phyloP scores from a whole-genome alignment of 2,329 filamentous ascomycete genomes.

The Diplodia scrobiculata region DNA sequence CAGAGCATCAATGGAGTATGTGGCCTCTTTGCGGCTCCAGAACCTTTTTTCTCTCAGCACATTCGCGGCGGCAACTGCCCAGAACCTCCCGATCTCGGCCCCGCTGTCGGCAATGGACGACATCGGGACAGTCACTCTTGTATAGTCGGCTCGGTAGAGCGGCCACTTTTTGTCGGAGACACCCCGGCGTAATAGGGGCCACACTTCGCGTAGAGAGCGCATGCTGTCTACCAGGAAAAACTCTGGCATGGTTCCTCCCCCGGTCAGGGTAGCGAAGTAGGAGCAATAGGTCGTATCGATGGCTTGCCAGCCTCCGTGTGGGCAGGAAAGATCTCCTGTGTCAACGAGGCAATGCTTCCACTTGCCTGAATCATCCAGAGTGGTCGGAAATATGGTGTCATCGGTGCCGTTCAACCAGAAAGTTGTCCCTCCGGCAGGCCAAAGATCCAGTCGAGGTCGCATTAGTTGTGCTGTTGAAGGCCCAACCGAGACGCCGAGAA shows the following conservation, averaged over 20 bases:
- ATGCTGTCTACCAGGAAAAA: background rate
- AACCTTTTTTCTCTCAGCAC: background rate
- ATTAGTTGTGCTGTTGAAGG: conserved; percentile 21
- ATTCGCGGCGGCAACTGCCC: background rate
- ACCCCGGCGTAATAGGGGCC: background rate
- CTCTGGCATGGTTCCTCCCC: background rate
- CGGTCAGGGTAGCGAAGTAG: background rate
- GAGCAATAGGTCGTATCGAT: conserved; percentile 26
- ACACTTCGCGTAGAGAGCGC: background rate
- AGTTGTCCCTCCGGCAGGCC: conserved; percentile 18
- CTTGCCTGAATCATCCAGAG: background rate
- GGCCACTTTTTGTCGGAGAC: background rate
- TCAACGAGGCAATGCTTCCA: conserved; percentile 27
- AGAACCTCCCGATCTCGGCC: conserved; percentile 13
- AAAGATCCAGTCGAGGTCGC: conserved; percentile 1
- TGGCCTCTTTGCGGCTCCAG: background rate
- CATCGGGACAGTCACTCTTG: conserved; percentile 25
- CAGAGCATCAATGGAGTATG: background rate
- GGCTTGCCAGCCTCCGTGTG: conserved; percentile 28
- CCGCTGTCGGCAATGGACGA: conserved; percentile 27
- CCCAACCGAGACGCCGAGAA: conserved; percentile 33
- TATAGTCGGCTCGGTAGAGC: conserved; percentile 12
- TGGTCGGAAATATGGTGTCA: background rate
- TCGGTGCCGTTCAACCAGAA: conserved; percentile 10
- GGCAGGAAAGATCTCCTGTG: conserved; percentile 30